phyloP scores from a whole-genome alignment of 169 alveolate genomes.

The Cystoisospora suis region DNA sequence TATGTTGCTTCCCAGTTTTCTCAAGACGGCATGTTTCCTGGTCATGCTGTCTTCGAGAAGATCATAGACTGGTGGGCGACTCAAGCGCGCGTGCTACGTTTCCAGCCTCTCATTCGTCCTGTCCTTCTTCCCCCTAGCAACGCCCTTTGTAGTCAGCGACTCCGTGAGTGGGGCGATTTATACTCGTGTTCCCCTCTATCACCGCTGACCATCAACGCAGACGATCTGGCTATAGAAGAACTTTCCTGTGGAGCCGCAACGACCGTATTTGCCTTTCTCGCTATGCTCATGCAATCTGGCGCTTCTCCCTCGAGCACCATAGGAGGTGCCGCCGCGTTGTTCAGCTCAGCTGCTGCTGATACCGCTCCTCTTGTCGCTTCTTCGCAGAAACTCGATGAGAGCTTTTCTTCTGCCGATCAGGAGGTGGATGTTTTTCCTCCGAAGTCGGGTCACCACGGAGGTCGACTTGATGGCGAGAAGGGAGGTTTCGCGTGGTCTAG shows the following conservation, averaged over 20 bases:
- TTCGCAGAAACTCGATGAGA: too few species aligned
- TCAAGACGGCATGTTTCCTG: background rate
- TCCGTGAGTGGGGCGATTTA: too few species aligned
- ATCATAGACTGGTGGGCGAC: background rate
- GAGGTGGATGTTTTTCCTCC: too few species aligned
- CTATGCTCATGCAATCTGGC: background rate
- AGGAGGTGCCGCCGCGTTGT: constrained; percentile 20
- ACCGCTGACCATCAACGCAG: too few species aligned
- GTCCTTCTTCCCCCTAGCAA: background rate
- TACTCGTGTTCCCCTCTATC: too few species aligned
- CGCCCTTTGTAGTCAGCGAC: background rate
- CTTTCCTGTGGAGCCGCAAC: too few species aligned
- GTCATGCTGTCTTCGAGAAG: background rate
- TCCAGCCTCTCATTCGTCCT: background rate
- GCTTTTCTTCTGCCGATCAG: too few species aligned
- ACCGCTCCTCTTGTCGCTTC: background rate
- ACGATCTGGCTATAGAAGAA: too few species aligned
- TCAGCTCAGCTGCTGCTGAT: background rate
- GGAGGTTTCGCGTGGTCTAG: too few species aligned
- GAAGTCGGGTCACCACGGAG: too few species aligned
- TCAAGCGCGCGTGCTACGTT: background rate
- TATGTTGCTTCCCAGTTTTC: background rate
- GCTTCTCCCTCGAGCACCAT: background rate
- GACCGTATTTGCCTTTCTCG: background rate
- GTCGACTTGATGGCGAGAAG: too few species aligned